phyloP scores from a whole-genome alignment of 2,329 filamentous ascomycete species.

The Beauveria sp. region DNA sequence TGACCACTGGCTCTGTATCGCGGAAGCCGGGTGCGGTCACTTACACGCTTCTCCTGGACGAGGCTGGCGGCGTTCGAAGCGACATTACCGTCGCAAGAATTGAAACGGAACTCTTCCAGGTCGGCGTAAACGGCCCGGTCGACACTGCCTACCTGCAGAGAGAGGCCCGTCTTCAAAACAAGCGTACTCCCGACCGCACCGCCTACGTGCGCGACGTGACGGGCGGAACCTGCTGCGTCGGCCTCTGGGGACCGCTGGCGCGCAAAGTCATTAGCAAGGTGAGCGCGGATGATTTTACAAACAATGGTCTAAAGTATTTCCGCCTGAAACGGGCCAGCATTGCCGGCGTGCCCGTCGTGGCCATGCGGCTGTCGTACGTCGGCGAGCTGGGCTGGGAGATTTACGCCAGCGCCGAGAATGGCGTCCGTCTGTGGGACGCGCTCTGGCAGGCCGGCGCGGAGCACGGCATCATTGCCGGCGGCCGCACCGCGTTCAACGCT shows the following conservation, averaged over 20 bases:
- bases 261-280: constrained; percentile 40
- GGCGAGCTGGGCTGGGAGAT: constrained; percentile 58
- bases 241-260: constrained; percentile 53
- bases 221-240: constrained; percentile 50
- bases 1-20: constrained; percentile 43
- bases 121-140: constrained; percentile 47
- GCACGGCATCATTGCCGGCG: constrained; percentile 50
- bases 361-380: constrained; percentile 50
- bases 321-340: constrained; percentile 40
- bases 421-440: constrained; percentile 50
- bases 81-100: constrained; percentile 51
- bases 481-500: constrained; percentile 49
- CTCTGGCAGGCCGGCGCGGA: constrained; percentile 46
- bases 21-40: constrained; percentile 41
- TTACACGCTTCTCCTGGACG: constrained; percentile 49
- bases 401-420: constrained; percentile 51
- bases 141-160: constrained; percentile 47
- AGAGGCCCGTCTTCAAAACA: constrained; percentile 42
- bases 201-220: constrained; percentile 52
- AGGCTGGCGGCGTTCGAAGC: constrained; percentile 44
- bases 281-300: constrained; percentile 37
- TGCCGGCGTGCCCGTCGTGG: constrained; percentile 47
- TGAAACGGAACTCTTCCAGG: constrained; percentile 40
- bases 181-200: constrained; percentile 31
- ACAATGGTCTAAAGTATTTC: constrained; percentile 41